These are phyloP conservation scores for Ottelia alismoides DNA, from an alignment of 106 monocot genomes.

Conservation along the genomic window DNA sequence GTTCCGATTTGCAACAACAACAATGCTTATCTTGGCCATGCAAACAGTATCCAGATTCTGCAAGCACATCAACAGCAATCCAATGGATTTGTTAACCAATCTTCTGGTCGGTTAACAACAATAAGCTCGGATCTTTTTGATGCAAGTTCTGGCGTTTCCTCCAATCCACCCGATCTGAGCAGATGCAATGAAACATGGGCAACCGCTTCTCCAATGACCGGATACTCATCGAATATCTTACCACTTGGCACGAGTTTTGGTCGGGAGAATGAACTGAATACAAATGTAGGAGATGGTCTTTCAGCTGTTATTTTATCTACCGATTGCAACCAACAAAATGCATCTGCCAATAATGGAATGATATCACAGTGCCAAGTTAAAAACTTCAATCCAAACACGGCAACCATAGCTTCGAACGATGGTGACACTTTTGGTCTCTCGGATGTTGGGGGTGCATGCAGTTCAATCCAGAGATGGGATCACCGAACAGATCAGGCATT, in stretches of 20 bases:
- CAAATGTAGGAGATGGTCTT: slow-evolving; percentile 1
- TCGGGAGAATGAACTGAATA: not conserved
- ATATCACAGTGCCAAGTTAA: not conserved
- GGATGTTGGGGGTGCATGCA: not conserved
- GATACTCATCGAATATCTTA: slow-evolving; percentile 3
- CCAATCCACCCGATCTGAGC: too few species aligned
- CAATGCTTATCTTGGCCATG: too few species aligned
- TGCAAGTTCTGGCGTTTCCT: too few species aligned
- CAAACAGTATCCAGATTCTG: too few species aligned
- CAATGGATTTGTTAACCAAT: too few species aligned
- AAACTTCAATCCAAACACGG: not conserved
- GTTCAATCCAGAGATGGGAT: not conserved
- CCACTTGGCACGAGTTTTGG: not conserved
- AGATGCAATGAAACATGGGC: too few species aligned
- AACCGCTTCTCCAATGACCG: too few species aligned
- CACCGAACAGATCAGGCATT: not conserved
- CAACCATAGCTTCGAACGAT: not conserved
- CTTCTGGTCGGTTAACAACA: too few species aligned
- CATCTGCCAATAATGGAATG: not conserved
- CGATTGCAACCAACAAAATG: not conserved
- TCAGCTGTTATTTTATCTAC: not conserved
- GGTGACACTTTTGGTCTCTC: not conserved
- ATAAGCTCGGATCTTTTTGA: too few species aligned
- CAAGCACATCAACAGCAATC: too few species aligned
- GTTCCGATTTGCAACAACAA: too few species aligned